Evolutionary conservation across 2,329 filamentous ascomycete genomes (phyloP).

Genomic region (Daldinia eschscholtzii): DNA sequence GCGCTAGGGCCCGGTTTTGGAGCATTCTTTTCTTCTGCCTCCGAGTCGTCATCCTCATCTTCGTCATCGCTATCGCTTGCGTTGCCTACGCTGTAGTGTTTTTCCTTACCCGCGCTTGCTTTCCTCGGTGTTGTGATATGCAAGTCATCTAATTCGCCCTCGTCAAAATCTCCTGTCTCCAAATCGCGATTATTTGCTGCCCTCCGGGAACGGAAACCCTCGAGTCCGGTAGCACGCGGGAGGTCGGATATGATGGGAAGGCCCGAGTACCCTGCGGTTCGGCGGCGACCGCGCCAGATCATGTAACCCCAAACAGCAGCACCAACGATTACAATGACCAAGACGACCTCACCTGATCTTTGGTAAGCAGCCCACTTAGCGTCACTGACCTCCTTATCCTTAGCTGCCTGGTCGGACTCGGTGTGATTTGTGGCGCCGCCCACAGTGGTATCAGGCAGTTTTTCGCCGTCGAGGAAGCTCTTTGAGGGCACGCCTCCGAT

Average conservation of each 20-base stretch:
- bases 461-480: constrained; percentile 86
- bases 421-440: constrained; percentile 75
- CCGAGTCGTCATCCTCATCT: constrained; percentile 47
- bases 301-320: constrained; percentile 81
- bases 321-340: constrained; percentile 83
- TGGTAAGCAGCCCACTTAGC: constrained; percentile 92
- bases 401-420: constrained; percentile 73
- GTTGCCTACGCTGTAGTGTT: constrained; percentile 68
- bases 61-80: constrained; percentile 66
- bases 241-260: constrained; percentile 58
- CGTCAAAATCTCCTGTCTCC: constrained; percentile 74
- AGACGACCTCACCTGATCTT: constrained; percentile 85
- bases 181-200: constrained; percentile 60
- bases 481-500: constrained; percentile 86
- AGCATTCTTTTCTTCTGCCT: constrained; percentile 32
- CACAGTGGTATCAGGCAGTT: constrained; percentile 81
- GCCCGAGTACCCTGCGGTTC: constrained; percentile 66
- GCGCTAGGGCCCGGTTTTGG: background rate
- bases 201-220: constrained; percentile 62
- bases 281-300: constrained; percentile 72
- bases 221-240: constrained; percentile 56
- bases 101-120: constrained; percentile 53
- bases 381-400: constrained; percentile 79
- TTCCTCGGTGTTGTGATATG: constrained; percentile 64
- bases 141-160: constrained; percentile 73